Percentiles rank a stretch among this genome's conserved stretches.
Evolutionary conservation across 164 flowering plant species (phyloP).

Genomic region (Macadamia tetraphylla): DNA sequence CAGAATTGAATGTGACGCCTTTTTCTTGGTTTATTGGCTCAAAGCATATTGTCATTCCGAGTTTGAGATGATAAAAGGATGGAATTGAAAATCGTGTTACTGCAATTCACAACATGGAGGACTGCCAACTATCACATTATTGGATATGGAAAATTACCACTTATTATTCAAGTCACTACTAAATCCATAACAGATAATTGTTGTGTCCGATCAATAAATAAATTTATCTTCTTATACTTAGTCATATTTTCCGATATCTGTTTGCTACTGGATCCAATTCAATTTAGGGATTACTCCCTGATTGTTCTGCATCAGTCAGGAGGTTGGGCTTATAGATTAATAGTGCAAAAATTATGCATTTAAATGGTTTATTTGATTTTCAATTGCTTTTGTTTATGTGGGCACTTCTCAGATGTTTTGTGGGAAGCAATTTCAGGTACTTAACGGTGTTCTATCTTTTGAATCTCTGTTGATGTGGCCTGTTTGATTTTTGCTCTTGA

Average conservation of each 20-base stretch:
- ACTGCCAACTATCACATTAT: too few species aligned
- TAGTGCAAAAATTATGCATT: not conserved
- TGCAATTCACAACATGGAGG: too few species aligned
- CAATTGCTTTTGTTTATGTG: constrained; percentile 21
- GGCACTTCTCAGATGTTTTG: constrained; percentile 37
- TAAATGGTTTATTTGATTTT: not conserved
- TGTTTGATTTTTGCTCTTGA: not conserved
- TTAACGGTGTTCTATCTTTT: not conserved
- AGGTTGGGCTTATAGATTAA: not conserved
- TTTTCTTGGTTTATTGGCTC: too few species aligned
- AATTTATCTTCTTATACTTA: not conserved
- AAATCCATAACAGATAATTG: too few species aligned
- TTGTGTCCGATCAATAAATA: not conserved
- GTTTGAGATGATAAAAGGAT: too few species aligned
- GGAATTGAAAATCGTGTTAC: too few species aligned
- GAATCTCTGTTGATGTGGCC: not conserved
- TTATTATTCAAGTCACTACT: too few species aligned
- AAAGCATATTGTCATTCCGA: too few species aligned
- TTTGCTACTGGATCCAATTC: too few species aligned
- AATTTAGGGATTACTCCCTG: too few species aligned
- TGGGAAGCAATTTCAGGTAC: constrained; percentile 52
- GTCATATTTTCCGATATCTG: not conserved
- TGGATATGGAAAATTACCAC: too few species aligned
- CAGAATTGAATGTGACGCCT: too few species aligned
- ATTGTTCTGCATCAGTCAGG: not conserved